These are phyloP conservation scores for Diplodia intermedia DNA, from an alignment of 2,329 filamentous ascomycete genomes.

Conservation along the genomic window DNA sequence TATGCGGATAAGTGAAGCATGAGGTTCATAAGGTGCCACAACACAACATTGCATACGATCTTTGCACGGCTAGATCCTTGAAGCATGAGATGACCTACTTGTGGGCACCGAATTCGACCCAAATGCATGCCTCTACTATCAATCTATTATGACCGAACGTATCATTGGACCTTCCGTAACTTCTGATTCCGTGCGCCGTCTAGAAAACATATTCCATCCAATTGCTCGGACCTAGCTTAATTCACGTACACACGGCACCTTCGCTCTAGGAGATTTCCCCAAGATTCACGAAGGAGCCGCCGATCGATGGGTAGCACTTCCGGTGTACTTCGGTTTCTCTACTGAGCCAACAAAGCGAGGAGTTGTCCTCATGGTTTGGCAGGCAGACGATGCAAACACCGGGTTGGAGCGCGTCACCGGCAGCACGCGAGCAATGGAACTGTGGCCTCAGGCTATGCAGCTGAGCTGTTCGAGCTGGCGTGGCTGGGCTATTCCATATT, in stretches of 20 bases:
- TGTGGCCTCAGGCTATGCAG: constrained; percentile 3
- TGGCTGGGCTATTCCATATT: constrained; percentile 2
- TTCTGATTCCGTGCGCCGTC: too few relatives aligned
- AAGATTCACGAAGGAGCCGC: neutral
- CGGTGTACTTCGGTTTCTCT: neutral
- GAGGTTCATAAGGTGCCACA: too few relatives aligned
- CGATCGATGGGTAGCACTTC: neutral
- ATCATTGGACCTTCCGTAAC: too few relatives aligned
- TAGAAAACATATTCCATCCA: neutral
- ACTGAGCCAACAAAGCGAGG: neutral
- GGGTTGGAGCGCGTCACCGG: neutral
- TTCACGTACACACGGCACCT: neutral
- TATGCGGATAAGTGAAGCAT: too few relatives aligned
- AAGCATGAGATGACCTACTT: too few relatives aligned
- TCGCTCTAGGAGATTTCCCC: neutral
- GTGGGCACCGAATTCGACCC: too few relatives aligned
- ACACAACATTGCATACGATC: too few relatives aligned
- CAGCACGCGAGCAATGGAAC: neutral
- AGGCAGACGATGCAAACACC: too few relatives aligned
- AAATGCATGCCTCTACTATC: too few relatives aligned
- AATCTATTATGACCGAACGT: too few relatives aligned
- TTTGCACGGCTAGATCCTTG: too few relatives aligned
- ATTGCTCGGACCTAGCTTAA: neutral
- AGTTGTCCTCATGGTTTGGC: too few relatives aligned
- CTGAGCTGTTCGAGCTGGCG: constrained; percentile 21